A percentile compares a stretch with the other conserved stretches of the same genome.
phyloP scores from a whole-genome alignment of 2,329 filamentous ascomycete species.

The Thelonectria rubi region DNA sequence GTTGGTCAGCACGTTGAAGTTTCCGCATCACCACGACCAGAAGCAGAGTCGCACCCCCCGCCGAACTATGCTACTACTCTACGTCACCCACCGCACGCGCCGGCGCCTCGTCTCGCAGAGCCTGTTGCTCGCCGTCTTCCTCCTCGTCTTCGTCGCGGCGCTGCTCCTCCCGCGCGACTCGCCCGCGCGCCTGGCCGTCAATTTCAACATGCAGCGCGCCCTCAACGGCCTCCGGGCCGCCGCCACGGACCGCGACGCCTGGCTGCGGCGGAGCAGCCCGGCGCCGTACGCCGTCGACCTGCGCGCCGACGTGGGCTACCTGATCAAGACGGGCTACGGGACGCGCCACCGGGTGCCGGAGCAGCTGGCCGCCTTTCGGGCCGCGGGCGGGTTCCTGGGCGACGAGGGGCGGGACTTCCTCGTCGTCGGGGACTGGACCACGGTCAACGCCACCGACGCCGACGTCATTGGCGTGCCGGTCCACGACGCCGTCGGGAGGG shows the following conservation, averaged over 20 bases:
- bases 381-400: slow-evolving; percentile 46
- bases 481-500: slow-evolving; percentile 53
- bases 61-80: slow-evolving; percentile 28
- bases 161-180: slow-evolving; percentile 46
- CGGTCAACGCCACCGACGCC: slow-evolving; percentile 46
- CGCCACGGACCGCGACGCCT: slow-evolving; percentile 50
- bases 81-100: slow-evolving; percentile 42
- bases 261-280: slow-evolving; percentile 50
- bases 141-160: slow-evolving; percentile 39
- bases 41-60: background rate
- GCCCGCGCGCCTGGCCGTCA: slow-evolving; percentile 45
- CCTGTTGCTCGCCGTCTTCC: slow-evolving; percentile 38
- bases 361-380: slow-evolving; percentile 55
- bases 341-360: slow-evolving; percentile 58
- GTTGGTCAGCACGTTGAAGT: slow-evolving; percentile 6
- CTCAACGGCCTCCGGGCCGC: slow-evolving; percentile 44
- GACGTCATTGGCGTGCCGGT: slow-evolving; percentile 47
- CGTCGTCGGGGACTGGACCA: slow-evolving; percentile 62
- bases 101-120: slow-evolving; percentile 41
- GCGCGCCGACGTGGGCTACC: slow-evolving; percentile 57
- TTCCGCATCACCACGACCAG: slow-evolving; percentile 3
- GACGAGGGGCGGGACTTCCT: slow-evolving; percentile 54
- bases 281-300: slow-evolving; percentile 56
- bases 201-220: slow-evolving; percentile 48
- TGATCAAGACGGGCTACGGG: slow-evolving; percentile 66